Conservation (phyloP, 257 asterid species). For the Asclepias syriaca region DNA sequence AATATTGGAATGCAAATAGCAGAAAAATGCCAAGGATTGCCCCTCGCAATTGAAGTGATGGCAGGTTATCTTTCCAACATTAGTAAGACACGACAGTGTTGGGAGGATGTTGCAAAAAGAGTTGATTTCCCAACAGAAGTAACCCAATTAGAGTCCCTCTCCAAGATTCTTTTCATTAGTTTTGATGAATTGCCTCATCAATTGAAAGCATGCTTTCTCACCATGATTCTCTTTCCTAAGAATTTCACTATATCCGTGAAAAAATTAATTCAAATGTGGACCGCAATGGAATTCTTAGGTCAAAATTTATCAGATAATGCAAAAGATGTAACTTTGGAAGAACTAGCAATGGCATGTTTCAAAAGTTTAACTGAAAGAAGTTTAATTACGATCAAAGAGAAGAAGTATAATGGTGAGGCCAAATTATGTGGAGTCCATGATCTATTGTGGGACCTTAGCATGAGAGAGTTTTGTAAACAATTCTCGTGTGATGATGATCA, state of each 20-base stretch:
- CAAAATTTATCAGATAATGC: neutral
- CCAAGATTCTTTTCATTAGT: neutral
- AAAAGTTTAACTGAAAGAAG: no score
- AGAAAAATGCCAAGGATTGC: neutral
- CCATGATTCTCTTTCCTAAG: neutral
- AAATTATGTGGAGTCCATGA: neutral
- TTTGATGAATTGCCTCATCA: neutral
- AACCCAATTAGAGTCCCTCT: neutral
- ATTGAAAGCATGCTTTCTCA: neutral
- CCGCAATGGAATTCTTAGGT: neutral
- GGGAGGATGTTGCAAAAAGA: neutral
- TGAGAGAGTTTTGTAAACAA: neutral
- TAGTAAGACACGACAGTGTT: neutral
- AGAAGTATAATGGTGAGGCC: no score
- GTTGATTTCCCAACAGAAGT: neutral
- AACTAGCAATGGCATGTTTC: neutral
- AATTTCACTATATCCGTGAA: no score
- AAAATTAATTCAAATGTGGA: neutral
- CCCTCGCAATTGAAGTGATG: neutral
- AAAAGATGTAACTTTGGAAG: neutral
- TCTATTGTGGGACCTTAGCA: neutral
- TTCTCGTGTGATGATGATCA: neutral
- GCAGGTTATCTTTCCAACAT: neutral
- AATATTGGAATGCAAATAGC: neutral
- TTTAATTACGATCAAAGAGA: no score